Evolutionary conservation across 768 basidiomycete species (phyloP).

Genomic region (Xerocomellus intermedius): DNA sequence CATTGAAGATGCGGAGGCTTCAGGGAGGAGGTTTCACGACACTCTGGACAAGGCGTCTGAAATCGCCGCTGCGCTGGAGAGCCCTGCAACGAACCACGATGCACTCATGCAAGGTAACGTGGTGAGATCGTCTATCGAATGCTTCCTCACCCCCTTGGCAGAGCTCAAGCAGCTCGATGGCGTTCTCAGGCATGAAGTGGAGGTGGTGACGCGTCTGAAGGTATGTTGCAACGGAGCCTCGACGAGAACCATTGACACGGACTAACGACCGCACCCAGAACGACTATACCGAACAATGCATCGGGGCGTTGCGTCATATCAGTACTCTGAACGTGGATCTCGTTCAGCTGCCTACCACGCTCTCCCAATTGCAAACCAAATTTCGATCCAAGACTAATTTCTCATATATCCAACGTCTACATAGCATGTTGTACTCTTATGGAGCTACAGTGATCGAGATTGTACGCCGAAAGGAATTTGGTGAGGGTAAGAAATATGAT

Average conservation of each 20-base stretch:
- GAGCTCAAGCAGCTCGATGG: slow-evolving; percentile 65
- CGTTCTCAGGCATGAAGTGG: slow-evolving; percentile 60
- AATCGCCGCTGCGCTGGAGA: slow-evolving; percentile 50
- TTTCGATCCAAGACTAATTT: slow-evolving; percentile 82
- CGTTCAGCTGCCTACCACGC: slow-evolving; percentile 62
- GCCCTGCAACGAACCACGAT: slow-evolving; percentile 52
- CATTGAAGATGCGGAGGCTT: slow-evolving; percentile 59
- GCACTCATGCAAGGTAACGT: slow-evolving; percentile 49
- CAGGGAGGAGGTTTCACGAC: slow-evolving; percentile 56
- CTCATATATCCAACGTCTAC: slow-evolving; percentile 85
- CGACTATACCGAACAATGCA: slow-evolving; percentile 62
- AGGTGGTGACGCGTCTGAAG: slow-evolving; percentile 53
- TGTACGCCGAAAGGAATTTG: slow-evolving; percentile 86
- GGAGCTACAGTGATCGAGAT: slow-evolving; percentile 89
- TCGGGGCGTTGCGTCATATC: slow-evolving; percentile 70
- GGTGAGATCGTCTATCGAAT: not conserved
- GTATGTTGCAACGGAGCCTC: slow-evolving; percentile 29
- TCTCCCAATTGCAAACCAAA: slow-evolving; percentile 66
- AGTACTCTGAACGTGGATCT: slow-evolving; percentile 80
- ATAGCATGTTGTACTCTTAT: slow-evolving; percentile 90
- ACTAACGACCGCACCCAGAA: slow-evolving; percentile 48
- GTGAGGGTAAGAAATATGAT: slow-evolving; percentile 41
- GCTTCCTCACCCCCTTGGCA: slow-evolving; percentile 26
- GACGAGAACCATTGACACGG: not conserved
- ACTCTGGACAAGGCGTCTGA: slow-evolving; percentile 55